Evolutionary conservation across 805 yeast species (phyloP).

Genomic region (Naumovozyma dairenensis): DNA sequence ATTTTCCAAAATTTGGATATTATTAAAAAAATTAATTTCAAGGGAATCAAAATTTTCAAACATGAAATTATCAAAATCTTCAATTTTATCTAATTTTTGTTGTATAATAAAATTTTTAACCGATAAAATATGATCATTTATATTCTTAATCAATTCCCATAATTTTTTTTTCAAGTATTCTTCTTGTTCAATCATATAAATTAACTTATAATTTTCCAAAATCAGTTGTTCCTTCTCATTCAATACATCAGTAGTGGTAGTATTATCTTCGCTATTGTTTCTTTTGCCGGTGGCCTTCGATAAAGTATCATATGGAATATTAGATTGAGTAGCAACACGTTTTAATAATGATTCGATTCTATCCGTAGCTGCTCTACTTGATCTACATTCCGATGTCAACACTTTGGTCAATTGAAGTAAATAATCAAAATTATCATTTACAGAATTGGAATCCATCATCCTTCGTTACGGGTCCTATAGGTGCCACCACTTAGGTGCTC

Average conservation of each 20-base stretch:
- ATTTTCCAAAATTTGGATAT: slow-evolving; percentile 5
- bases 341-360: slow-evolving; percentile 16
- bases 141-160: slow-evolving; percentile 18
- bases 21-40: slow-evolving; percentile 8
- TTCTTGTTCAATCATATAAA: slow-evolving; percentile 24
- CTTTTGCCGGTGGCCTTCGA: slow-evolving; percentile 8
- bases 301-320: slow-evolving; percentile 19
- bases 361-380: slow-evolving; percentile 23
- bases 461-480: neutral
- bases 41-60: slow-evolving; percentile 16
- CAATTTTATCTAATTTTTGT: slow-evolving; percentile 17
- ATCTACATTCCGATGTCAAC: slow-evolving; percentile 18
- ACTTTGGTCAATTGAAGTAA: slow-evolving; percentile 19
- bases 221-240: slow-evolving; percentile 14
- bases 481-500: neutral
- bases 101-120: slow-evolving; percentile 24
- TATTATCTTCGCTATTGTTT: slow-evolving; percentile 7
- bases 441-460: neutral
- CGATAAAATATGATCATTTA: slow-evolving; percentile 22
- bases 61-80: slow-evolving; percentile 14
- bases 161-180: slow-evolving; percentile 22
- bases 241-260: neutral
- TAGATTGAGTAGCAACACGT: slow-evolving; percentile 24
- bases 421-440: slow-evolving; percentile 22
- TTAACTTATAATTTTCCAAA: slow-evolving; percentile 19